Percentiles rank a stretch among this genome's conserved stretches.
Conservation (phyloP, 2,329 filamentous ascomycete genomes). For the Botrytis squamosa region DNA sequence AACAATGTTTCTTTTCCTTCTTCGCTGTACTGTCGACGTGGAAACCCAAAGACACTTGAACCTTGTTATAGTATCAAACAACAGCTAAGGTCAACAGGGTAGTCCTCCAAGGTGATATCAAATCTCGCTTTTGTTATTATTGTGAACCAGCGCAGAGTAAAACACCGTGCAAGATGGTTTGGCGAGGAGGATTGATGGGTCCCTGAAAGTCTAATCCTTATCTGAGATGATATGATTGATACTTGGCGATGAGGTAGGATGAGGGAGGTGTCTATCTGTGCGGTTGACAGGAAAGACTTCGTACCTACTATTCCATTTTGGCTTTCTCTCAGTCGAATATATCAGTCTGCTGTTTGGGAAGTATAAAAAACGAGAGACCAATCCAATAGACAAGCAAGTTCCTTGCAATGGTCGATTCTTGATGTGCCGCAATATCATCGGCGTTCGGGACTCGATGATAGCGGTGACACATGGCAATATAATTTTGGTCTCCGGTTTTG, state of each 20-base stretch:
- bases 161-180: constrained; percentile 7
- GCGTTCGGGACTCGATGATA: constrained; percentile 1
- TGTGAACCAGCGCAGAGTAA: constrained; percentile 10
- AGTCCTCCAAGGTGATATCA: background rate
- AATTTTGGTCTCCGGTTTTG: background rate
- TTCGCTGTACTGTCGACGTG: constrained; percentile 11
- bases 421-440: background rate
- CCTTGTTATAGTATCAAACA: constrained; percentile 5
- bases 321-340: background rate
- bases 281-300: background rate
- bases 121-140: constrained; percentile 16
- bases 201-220: constrained; percentile 6
- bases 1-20: background rate
- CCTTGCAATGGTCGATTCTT: background rate
- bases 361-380: background rate
- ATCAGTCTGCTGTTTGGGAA: background rate
- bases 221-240: background rate
- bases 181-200: constrained; percentile 15
- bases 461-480: constrained; percentile 11
- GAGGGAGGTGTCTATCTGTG: background rate
- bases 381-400: background rate
- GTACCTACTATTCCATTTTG: background rate
- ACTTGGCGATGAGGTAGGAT: background rate
- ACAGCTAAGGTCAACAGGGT: background rate
- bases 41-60: constrained; percentile 12